phyloP scores from a whole-genome alignment of 108 stramenopile species.

The Pseudonitzschia pungens region DNA sequence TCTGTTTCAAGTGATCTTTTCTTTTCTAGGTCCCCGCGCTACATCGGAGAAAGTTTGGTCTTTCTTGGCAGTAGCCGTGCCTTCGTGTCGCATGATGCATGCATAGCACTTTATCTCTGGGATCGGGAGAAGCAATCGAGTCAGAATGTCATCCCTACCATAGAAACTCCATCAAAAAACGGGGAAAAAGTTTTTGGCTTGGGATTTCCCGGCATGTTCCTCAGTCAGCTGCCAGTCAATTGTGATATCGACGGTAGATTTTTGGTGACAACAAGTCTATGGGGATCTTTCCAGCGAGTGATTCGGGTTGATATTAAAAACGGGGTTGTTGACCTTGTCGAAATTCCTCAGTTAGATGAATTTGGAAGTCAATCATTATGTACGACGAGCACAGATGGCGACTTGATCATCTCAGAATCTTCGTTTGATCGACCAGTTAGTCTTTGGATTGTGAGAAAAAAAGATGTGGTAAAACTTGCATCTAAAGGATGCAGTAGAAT shows the following conservation, averaged over 20 bases:
- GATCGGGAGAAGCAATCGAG: background rate
- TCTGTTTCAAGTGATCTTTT: constrained; percentile 16
- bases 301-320: constrained; percentile 44
- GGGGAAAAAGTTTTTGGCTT: constrained; percentile 29
- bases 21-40: constrained; percentile 60
- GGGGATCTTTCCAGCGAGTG: constrained; percentile 56
- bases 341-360: constrained; percentile 28
- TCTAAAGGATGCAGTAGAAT: background rate
- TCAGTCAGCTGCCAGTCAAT: constrained; percentile 53
- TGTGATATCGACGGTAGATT: constrained; percentile 35
- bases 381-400: constrained; percentile 45
- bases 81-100: constrained; percentile 72
- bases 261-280: constrained; percentile 51
- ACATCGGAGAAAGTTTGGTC: constrained; percentile 38
- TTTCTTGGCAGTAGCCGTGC: constrained; percentile 55
- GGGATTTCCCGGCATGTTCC: constrained; percentile 71
- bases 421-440: constrained; percentile 47
- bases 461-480: constrained; percentile 2
- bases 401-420: constrained; percentile 48
- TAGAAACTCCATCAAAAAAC: background rate
- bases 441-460: constrained; percentile 40
- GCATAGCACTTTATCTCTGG: constrained; percentile 49
- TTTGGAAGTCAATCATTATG: constrained; percentile 32
- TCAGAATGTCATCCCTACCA: constrained; percentile 23
- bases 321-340: constrained; percentile 42